phyloP scores from a whole-genome alignment of 2,329 filamentous ascomycete genomes.

The Chalara sp. region DNA sequence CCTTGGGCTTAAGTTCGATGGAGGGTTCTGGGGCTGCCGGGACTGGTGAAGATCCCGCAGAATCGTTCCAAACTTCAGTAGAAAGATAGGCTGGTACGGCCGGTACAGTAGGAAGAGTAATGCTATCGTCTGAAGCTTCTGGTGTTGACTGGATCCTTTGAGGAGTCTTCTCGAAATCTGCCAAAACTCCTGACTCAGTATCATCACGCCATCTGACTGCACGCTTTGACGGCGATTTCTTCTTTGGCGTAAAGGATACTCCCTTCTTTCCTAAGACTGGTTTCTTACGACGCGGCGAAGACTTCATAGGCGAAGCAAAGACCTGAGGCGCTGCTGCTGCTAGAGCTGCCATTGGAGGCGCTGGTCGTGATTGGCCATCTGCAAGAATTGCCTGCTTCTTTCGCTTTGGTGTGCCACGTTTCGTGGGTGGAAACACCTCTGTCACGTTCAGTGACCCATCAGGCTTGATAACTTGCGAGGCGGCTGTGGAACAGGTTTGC shows the following conservation, averaged over 20 bases:
- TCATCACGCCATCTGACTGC: constrained; percentile 91
- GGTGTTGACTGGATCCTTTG: constrained; percentile 57
- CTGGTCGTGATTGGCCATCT: constrained; percentile 12
- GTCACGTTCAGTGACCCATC: constrained; percentile 58
- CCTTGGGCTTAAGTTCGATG: constrained; percentile 55
- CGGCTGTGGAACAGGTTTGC: constrained; percentile 65
- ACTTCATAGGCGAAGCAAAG: constrained; percentile 61
- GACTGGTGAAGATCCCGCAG: constrained; percentile 42
- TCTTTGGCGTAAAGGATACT: constrained; percentile 77
- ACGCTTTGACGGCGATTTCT: constrained; percentile 63
- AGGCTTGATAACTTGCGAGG: constrained; percentile 82
- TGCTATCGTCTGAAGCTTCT: constrained; percentile 45
- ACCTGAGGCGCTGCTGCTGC: constrained; percentile 27
- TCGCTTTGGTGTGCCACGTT: constrained; percentile 71
- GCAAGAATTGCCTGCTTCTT: constrained; percentile 43
- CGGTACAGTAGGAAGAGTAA: constrained; percentile 33
- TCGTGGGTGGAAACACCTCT: constrained; percentile 64
- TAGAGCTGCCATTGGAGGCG: constrained; percentile 33
- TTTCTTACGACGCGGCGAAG: constrained; percentile 77
- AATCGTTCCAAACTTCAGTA: constrained; percentile 27
- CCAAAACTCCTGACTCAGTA: constrained; percentile 75
- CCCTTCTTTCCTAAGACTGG: constrained; percentile 57
- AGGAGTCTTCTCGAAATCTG: constrained; percentile 88
- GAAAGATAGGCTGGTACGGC: constrained; percentile 46
- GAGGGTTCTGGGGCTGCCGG: constrained; percentile 51